Percentiles rank a stretch among this genome's conserved stretches.
These are phyloP conservation scores for Paramecium pentaurelia DNA, from an alignment of 73 alveolate genomes.

Conservation along the genomic window DNA sequence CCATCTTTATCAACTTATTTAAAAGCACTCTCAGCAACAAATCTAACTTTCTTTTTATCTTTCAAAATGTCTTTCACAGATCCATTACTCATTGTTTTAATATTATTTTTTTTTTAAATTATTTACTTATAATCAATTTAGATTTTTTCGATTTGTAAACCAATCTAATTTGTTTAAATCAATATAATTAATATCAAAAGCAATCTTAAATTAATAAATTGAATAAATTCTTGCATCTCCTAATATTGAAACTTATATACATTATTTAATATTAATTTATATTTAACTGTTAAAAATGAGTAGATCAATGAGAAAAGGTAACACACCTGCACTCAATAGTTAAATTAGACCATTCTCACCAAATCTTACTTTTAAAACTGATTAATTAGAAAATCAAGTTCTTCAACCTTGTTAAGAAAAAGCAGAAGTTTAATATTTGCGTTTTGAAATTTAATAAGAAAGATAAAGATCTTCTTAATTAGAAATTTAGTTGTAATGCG, in stretches of 20 bases:
- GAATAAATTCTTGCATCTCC: neutral
- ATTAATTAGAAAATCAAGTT: neutral
- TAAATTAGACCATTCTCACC: constrained; percentile 33
- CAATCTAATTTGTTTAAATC: neutral
- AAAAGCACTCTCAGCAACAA: neutral
- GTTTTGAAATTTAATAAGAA: constrained; percentile 27
- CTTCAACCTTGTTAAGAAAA: constrained; percentile 30
- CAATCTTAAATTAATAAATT: neutral
- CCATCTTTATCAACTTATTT: neutral
- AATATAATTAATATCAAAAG: neutral
- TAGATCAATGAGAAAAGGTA: constrained; percentile 33
- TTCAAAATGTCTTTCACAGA: neutral
- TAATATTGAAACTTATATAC: neutral
- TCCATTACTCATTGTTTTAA: neutral
- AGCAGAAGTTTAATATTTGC: constrained; percentile 24
- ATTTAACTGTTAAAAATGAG: constrained; percentile 26
- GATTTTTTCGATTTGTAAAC: neutral
- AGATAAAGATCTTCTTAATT: neutral
- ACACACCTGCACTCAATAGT: neutral
- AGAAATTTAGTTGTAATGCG: neutral
- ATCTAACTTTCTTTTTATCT: neutral
- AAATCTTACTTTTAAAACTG: constrained; percentile 37
- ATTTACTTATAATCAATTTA: neutral
- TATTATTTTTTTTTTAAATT: neutral
- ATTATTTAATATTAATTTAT: neutral